Evolutionary conservation across 1,139 yeast species (phyloP).

Genomic region (Blastobotrys indianensis): DNA sequence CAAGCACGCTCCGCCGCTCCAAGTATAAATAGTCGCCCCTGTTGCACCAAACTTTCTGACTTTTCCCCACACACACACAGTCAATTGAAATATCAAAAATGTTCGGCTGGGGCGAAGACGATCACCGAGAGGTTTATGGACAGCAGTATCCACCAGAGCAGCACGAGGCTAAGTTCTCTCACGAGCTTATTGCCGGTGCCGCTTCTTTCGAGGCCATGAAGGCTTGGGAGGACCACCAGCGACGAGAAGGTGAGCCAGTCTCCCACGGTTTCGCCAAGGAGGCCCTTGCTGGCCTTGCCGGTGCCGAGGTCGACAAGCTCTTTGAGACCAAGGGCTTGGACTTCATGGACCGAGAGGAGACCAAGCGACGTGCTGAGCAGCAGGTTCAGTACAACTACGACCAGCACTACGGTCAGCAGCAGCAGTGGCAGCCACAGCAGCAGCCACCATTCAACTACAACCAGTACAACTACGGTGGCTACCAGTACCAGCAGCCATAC

Average conservation of each 20-base stretch:
- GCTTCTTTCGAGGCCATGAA: constrained; percentile 33
- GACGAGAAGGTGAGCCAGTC: constrained; percentile 30
- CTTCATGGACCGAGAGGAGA: constrained; percentile 39
- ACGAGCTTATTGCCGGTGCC: constrained; percentile 33
- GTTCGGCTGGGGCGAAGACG: constrained; percentile 24
- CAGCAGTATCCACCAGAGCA: constrained; percentile 12
- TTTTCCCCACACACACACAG: no score
- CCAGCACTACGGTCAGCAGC: constrained; percentile 27
- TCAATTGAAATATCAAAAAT: constrained; percentile 13
- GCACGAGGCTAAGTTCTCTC: constrained; percentile 30
- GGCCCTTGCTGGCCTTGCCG: constrained; percentile 31
- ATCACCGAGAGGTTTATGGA: constrained; percentile 24
- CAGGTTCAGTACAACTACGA: constrained; percentile 28
- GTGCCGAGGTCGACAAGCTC: constrained; percentile 34
- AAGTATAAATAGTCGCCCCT: no score
- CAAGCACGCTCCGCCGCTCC: no score
- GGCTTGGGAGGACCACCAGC: constrained; percentile 28
- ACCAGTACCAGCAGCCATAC: neutral
- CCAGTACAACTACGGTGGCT: constrained; percentile 1
- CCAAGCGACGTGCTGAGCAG: constrained; percentile 25
- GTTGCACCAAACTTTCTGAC: no score
- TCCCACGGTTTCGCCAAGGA: constrained; percentile 31
- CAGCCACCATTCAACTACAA: constrained; percentile 15
- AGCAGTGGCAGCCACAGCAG: constrained; percentile 23
- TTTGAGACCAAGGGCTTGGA: constrained; percentile 33